Evolutionary conservation across 1,284 basidiomycete species (phyloP).

Genomic region (Ganoderma meredithae): DNA sequence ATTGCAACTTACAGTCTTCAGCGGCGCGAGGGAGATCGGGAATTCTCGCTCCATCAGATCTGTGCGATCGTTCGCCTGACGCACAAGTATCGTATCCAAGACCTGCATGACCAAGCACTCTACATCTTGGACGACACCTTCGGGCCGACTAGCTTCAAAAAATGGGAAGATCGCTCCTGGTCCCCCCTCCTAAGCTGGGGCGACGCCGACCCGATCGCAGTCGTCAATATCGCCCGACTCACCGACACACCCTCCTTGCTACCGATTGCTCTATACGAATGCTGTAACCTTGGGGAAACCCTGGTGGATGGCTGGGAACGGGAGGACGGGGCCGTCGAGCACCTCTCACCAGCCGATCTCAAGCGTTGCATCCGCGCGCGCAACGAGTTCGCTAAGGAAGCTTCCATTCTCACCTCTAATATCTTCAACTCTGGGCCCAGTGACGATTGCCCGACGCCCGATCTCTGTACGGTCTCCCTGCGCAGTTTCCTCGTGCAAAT

Average conservation of each 20-base stretch:
- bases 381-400: background rate
- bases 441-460: background rate
- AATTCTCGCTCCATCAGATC: background rate
- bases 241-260: background rate
- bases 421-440: background rate
- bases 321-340: constrained; percentile 16
- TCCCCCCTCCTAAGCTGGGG: background rate
- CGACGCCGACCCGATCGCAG: background rate
- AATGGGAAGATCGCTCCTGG: background rate
- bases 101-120: constrained; percentile 3
- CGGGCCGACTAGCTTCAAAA: background rate
- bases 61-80: constrained; percentile 18
- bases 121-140: background rate
- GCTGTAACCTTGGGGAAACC: background rate
- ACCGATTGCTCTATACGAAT: constrained; percentile 6
- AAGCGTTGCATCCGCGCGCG: constrained; percentile 9
- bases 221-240: constrained; percentile 16
- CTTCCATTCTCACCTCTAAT: background rate
- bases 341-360: constrained; percentile 10
- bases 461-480: background rate
- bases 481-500: background rate
- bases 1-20: background rate
- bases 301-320: background rate
- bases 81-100: constrained; percentile 15
- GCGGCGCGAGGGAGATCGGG: background rate